Evolutionary conservation across 495 filamentous ascomycete species (phyloP), one percentile per base, ranked within the genome.

Genomic region (Penicillium pancosmium): DNA sequence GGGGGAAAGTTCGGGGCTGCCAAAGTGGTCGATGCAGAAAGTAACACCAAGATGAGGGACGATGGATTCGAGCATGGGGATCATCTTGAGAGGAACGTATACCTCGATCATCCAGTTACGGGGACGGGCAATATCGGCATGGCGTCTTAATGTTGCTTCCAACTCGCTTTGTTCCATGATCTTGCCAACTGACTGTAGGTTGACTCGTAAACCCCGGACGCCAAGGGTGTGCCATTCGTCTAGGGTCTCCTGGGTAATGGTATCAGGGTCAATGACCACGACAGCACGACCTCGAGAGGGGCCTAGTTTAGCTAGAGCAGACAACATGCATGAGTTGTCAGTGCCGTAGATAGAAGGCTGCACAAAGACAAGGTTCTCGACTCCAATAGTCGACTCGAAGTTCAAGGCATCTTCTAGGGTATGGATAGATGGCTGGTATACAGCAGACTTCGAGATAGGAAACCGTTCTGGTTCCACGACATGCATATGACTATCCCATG

Each of bases 401-500:
- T 57, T 57, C 4, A 79, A 61, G 36, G 76, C 78, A 34, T 79
- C 72, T 18, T 68, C 61, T 8, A 80, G 47, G 3, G 72, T 72
- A 59, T 78, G 72, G 35, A 66, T 52, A n/a, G 67, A 59, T 13
- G 77, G 75, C 19, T 70, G 60, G 62, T 79, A 79, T 54, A 69
- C 68, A 13, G 77, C 77, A 19, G 62, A 36, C 19, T 72, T 61
- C 13, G 68, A 65, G 21, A 80, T 50, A 13, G 75, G 77, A 58
- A 71, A 79, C 5, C 65, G 68, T 16, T 64, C 58, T 8, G 77
- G 75, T 54, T 82, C 80, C 51, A 81, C 71, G 53, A 81, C 74
- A 61, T 83, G 80, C 77, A 83, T 82, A 56, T 83, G 80, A 38
- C 75, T 79, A 62, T 82, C 80, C 80, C 80, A 83, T 57, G 77